These are phyloP conservation scores for Penicillium vulpinum DNA, from an alignment of 2,329 filamentous ascomycete species.

Conservation along the genomic window DNA sequence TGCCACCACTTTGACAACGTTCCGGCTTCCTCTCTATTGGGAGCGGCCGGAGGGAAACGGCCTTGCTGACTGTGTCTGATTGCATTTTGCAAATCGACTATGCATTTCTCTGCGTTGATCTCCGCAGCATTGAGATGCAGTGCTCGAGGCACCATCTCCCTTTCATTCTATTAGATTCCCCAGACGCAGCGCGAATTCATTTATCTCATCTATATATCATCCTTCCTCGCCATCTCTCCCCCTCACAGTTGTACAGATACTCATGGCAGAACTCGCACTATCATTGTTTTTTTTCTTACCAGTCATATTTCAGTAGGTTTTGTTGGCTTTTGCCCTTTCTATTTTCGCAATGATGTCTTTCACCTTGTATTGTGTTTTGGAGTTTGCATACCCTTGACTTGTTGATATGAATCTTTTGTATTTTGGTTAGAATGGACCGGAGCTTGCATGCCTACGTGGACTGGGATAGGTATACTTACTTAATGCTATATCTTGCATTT, in stretches of 20 bases:
- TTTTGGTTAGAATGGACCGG: conserved; percentile 18
- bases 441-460: conserved; percentile 7
- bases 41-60: background rate
- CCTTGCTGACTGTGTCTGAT: background rate
- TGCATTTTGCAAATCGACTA: conserved; percentile 2
- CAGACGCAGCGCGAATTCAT: conserved; percentile 19
- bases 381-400: conserved; percentile 24
- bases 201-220: conserved; percentile 1
- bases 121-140: conserved; percentile 10
- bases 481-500: conserved; percentile 8
- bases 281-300: background rate
- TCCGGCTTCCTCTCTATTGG: background rate
- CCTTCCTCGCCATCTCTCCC: background rate
- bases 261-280: background rate
- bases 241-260: conserved; percentile 21
- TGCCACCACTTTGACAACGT: background rate
- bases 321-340: conserved; percentile 4
- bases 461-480: conserved; percentile 9
- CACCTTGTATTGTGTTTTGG: conserved; percentile 13
- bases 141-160: conserved; percentile 12
- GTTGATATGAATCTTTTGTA: conserved; percentile 18
- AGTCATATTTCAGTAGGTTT: conserved; percentile 7
- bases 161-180: conserved; percentile 27
- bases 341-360: conserved; percentile 5
- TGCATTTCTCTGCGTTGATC: conserved; percentile 2